A percentile compares a stretch with the other conserved stretches of the same genome.
Conservation (phyloP, 495 filamentous ascomycete species). For the Aspergillus cavernicola region DNA sequence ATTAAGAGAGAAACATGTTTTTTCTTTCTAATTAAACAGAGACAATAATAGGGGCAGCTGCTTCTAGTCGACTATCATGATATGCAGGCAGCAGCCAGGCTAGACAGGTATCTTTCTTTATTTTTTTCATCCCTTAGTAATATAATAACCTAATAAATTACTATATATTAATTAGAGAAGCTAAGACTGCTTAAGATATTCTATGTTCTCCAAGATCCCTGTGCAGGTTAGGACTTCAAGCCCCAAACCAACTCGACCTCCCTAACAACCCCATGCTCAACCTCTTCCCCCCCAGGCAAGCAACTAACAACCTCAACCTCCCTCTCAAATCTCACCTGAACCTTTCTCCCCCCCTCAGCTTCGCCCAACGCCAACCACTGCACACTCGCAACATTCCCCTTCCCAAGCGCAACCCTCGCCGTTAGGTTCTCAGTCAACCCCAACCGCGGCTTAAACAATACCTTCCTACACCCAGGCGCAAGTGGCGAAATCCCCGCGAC, state of each 20-base stretch:
- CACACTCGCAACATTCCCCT: constrained; percentile 28
- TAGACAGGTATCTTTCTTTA: no score
- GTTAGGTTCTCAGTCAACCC: constrained; percentile 19
- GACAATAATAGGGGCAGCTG: no score
- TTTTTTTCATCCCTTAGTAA: no score
- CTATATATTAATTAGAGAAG: no score
- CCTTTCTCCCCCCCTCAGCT: constrained; percentile 6
- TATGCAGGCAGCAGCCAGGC: no score
- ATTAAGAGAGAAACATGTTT: no score
- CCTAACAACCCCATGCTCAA: constrained; percentile 24
- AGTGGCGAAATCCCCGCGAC: constrained; percentile 28
- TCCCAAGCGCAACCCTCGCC: constrained; percentile 27
- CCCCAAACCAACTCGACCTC: background rate
- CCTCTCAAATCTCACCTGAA: constrained; percentile 25
- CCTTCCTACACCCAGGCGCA: constrained; percentile 20
- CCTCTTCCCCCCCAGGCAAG: constrained; percentile 17
- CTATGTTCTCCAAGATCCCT: no score
- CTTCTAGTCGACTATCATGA: no score
- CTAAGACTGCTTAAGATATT: no score
- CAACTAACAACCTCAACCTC: constrained; percentile 25
- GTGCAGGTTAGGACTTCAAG: no score
- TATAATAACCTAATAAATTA: no score
- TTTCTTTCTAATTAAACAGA: no score
- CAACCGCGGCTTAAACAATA: constrained; percentile 31
- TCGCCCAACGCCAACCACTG: constrained; percentile 19